phyloP scores from a whole-genome alignment of 208 protist species.

The Crithidia sp. region DNA sequence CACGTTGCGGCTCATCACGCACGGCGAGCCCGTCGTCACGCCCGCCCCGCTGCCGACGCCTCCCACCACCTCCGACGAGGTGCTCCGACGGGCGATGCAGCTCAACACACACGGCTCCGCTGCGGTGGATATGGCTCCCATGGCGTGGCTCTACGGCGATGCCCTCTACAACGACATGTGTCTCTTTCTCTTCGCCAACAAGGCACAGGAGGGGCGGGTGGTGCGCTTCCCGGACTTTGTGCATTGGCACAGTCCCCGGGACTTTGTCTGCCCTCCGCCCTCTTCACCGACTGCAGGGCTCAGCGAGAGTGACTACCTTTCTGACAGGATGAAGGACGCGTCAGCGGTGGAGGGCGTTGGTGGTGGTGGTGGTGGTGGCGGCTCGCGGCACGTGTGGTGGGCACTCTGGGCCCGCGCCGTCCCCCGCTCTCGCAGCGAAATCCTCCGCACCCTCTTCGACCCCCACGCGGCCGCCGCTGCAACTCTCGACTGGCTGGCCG shows the following conservation, averaged over 20 bases:
- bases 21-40: slow-evolving; percentile 58
- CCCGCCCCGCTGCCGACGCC: slow-evolving; percentile 63
- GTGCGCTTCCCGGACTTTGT: slow-evolving; percentile 91
- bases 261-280: slow-evolving; percentile 48
- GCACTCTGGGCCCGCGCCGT: slow-evolving; percentile 61
- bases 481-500: slow-evolving; percentile 65
- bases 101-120: slow-evolving; percentile 47
- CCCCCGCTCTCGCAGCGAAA: slow-evolving; percentile 57
- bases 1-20: slow-evolving; percentile 54
- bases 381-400: slow-evolving; percentile 68
- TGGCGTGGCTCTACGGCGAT: slow-evolving; percentile 56
- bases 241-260: slow-evolving; percentile 86
- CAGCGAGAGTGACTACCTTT: slow-evolving; percentile 67
- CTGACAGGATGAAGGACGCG: slow-evolving; percentile 66
- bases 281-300: background rate
- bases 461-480: slow-evolving; percentile 47
- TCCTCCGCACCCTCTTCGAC: slow-evolving; percentile 50
- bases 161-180: slow-evolving; percentile 90
- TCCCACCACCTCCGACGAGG: slow-evolving; percentile 62
- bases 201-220: slow-evolving; percentile 60
- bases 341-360: background rate
- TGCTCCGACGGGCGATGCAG: slow-evolving; percentile 58
- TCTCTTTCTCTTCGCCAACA: slow-evolving; percentile 81
- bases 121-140: slow-evolving; percentile 33
- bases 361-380: slow-evolving; percentile 2